Evolutionary conservation across 257 asterid species (phyloP).

Genomic region (Agastache rugosa): DNA sequence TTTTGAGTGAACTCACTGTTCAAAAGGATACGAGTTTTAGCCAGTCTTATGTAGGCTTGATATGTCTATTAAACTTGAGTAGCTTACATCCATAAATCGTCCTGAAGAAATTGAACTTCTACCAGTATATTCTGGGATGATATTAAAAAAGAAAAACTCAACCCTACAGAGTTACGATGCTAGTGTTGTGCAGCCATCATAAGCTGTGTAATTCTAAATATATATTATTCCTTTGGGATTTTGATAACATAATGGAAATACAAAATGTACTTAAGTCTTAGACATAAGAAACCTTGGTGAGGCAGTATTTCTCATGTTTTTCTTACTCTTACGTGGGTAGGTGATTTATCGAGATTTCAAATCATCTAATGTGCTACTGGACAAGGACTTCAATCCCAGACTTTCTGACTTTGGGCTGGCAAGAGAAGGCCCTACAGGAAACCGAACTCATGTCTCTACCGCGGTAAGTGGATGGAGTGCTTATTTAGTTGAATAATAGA

Average conservation of each 20-base stretch:
- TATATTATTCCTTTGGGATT: neutral
- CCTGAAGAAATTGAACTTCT: neutral
- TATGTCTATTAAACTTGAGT: neutral
- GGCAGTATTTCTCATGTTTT: conserved; percentile 4
- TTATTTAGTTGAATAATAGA: conserved; percentile 22
- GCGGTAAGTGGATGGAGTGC: conserved; percentile 61
- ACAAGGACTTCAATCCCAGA: conserved; percentile 74
- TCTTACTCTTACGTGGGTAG: conserved; percentile 42
- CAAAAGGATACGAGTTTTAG: neutral
- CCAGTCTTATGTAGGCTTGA: neutral
- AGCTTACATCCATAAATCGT: neutral
- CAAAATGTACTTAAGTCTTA: neutral
- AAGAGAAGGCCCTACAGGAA: conserved; percentile 90
- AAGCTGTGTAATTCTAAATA: neutral
- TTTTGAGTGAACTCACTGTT: neutral
- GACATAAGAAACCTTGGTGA: neutral
- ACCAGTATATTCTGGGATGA: neutral
- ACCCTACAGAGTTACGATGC: neutral
- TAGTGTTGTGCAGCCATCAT: conserved; percentile 7
- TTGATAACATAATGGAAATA: neutral
- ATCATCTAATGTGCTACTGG: conserved; percentile 84
- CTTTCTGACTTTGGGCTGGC: conserved; percentile 97
- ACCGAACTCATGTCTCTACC: conserved; percentile 82
- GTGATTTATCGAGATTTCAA: conserved; percentile 94
- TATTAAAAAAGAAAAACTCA: neutral